Percentiles rank a stretch among this genome's conserved stretches.
These are phyloP conservation scores for Coemansia umbellata DNA, from an alignment of 192 early-diverging fungal species.

Conservation along the genomic window DNA sequence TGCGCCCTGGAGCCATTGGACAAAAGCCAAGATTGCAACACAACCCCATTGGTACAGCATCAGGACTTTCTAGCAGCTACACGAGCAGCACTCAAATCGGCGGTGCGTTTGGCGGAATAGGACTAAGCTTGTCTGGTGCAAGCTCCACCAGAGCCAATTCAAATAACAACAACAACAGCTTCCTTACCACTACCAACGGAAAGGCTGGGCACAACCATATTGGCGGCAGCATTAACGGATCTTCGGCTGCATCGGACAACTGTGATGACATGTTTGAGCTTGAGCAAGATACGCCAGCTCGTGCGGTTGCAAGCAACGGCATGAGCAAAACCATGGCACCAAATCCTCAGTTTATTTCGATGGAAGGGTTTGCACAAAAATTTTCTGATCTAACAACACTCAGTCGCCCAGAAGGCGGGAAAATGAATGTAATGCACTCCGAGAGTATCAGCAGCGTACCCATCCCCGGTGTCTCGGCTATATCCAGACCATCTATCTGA, in stretches of 20 bases:
- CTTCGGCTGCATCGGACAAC: conserved; percentile 39
- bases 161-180: background rate
- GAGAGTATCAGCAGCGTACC: background rate
- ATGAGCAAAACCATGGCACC: conserved; percentile 14
- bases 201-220: background rate
- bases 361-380: conserved; percentile 38
- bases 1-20: conserved; percentile 27
- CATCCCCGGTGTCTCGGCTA: conserved; percentile 29
- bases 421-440: background rate
- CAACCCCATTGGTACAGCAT: background rate
- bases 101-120: conserved; percentile 9
- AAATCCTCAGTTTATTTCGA: conserved; percentile 36
- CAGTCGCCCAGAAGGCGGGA: conserved; percentile 6
- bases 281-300: conserved; percentile 25
- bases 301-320: background rate
- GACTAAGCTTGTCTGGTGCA: conserved; percentile 10
- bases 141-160: background rate
- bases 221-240: conserved; percentile 24
- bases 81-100: conserved; percentile 1
- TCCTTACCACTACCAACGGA: too few relatives aligned
- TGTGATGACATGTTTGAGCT: conserved; percentile 48
- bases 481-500: conserved; percentile 25
- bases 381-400: conserved; percentile 30
- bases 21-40: conserved; percentile 10
- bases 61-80: conserved; percentile 7